Percentiles rank a stretch among this genome's conserved stretches.
Conservation (phyloP, 2,329 filamentous ascomycete genomes). For the Fusarium ramigenum region DNA sequence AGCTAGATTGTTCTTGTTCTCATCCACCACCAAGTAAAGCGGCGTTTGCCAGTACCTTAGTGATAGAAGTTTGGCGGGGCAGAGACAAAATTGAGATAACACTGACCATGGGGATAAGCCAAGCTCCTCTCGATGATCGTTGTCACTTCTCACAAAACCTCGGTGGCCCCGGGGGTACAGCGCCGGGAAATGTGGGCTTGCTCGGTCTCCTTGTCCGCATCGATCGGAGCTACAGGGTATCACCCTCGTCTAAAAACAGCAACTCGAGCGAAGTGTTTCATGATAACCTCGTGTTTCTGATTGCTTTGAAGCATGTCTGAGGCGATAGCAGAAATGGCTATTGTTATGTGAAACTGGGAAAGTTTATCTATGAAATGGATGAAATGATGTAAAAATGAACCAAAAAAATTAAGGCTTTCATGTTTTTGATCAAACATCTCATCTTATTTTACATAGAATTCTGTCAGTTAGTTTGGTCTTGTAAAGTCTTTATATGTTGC, state of each 20-base stretch:
- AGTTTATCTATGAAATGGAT: not conserved
- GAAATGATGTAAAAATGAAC: not conserved
- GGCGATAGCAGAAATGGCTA: not conserved
- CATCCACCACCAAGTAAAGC: not conserved
- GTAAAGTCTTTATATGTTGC: not conserved
- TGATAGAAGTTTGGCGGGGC: not conserved
- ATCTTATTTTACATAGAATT: not conserved
- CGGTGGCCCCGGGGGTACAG: not conserved
- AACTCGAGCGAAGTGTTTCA: constrained; percentile 16
- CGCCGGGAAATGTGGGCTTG: constrained; percentile 1
- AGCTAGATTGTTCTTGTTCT: not conserved
- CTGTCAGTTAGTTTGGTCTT: not conserved
- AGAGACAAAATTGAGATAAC: not conserved
- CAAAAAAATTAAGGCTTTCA: not conserved
- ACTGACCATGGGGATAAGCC: not conserved
- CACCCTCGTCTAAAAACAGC: constrained; percentile 2
- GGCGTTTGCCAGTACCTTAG: not conserved
- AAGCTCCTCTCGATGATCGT: not conserved
- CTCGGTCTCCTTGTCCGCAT: not conserved
- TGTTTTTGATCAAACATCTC: not conserved
- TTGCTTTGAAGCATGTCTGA: not conserved
- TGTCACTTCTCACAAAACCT: not conserved
- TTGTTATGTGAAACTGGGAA: not conserved
- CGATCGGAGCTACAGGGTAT: constrained; percentile 11
- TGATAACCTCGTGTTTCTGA: not conserved